Percentiles rank a stretch among this genome's conserved stretches.
Conservation (phyloP, 192 early-diverging fungal genomes). For the Linderina pennispora region DNA sequence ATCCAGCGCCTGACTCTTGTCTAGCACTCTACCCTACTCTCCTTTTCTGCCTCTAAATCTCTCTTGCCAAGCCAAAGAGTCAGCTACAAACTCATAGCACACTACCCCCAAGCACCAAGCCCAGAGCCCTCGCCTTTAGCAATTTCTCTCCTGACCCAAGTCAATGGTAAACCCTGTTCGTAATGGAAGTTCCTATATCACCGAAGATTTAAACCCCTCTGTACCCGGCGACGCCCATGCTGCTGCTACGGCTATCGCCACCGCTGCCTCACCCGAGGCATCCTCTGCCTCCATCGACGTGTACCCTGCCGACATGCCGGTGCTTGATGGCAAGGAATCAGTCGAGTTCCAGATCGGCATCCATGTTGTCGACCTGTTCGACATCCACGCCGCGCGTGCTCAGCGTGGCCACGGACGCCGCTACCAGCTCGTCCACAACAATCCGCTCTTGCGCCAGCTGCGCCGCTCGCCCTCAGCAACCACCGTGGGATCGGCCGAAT, state of each 20-base stretch:
- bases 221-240: background rate
- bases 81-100: too few relatives aligned
- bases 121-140: too few relatives aligned
- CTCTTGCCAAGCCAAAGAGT: too few relatives aligned
- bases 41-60: too few relatives aligned
- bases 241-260: background rate
- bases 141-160: constrained; percentile 2
- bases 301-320: constrained; percentile 9
- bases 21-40: too few relatives aligned
- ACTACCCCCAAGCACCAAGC: too few relatives aligned
- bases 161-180: constrained; percentile 35
- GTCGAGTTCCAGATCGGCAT: constrained; percentile 62
- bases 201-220: constrained; percentile 22
- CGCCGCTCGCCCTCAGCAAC: constrained; percentile 35
- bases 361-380: constrained; percentile 77
- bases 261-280: too few relatives aligned
- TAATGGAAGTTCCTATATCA: constrained; percentile 45
- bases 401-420: constrained; percentile 15
- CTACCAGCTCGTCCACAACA: constrained; percentile 40
- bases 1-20: too few relatives aligned
- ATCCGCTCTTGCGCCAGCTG: constrained; percentile 29
- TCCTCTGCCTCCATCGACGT: constrained; percentile 6
- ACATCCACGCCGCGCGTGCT: constrained; percentile 47
- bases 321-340: constrained; percentile 56
- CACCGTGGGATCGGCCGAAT: constrained; percentile 16